Conservation (phyloP, 495 filamentous ascomycete genomes). For the Poronia punctata region DNA sequence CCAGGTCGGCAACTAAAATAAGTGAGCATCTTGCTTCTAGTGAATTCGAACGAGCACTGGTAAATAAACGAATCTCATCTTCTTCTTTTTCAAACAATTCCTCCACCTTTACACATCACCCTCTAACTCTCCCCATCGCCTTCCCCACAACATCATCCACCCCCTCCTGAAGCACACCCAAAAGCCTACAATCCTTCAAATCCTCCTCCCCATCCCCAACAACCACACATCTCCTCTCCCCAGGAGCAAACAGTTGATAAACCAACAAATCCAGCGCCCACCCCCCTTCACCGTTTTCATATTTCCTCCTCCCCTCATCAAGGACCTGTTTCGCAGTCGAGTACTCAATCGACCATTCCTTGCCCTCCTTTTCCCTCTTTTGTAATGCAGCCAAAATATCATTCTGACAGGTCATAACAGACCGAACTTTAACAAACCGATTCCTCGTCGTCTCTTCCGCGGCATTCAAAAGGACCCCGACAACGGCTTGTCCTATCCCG, state of each 20-base stretch:
- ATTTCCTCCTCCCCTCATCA: constrained; percentile 16
- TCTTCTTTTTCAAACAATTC: too few relatives aligned
- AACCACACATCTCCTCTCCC: constrained; percentile 19
- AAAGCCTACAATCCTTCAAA: constrained; percentile 15
- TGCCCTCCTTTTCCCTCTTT: constrained; percentile 7
- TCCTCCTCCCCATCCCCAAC: constrained; percentile 12
- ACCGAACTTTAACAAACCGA: constrained; percentile 33
- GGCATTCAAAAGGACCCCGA: constrained; percentile 30
- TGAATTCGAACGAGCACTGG: too few relatives aligned
- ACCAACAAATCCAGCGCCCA: constrained; percentile 22
- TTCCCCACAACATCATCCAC: constrained; percentile 7
- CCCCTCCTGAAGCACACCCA: constrained; percentile 18
- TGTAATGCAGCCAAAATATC: constrained; percentile 35
- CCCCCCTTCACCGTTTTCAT: constrained; percentile 6
- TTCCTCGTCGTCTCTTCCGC: constrained; percentile 41
- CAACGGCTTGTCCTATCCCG: constrained; percentile 37
- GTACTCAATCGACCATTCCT: constrained; percentile 21
- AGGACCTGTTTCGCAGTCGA: constrained; percentile 25
- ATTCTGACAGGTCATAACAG: constrained; percentile 33
- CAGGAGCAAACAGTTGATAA: constrained; percentile 19
- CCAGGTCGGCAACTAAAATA: too few relatives aligned
- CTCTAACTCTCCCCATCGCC: background rate
- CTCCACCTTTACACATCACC: too few relatives aligned
- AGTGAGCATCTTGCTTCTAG: too few relatives aligned
- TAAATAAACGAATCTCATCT: too few relatives aligned